Base-by-base conservation (phyloP, 768 basidiomycete genomes). In the Thelephora ganbajun region DNA sequence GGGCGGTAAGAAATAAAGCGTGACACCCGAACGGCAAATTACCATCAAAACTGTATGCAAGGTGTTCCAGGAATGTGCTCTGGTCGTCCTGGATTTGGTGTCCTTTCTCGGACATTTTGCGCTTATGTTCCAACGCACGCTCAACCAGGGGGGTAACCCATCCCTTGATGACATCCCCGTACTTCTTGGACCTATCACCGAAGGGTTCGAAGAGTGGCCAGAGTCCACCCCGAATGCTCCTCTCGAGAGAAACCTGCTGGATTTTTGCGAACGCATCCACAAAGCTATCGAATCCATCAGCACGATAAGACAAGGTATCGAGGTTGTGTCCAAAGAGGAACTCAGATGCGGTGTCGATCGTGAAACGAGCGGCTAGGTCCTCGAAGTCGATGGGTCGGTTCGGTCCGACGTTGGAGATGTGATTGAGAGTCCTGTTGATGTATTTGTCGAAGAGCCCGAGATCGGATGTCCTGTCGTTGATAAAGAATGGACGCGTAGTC, bases 401-500 rank as follows among this genome's bases (percentile, higher is more conserved):
- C 1, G 45, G 33, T 1, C 63, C 61, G 13, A 69, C 55, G 6
- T 65, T 53, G 12, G 71, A 69, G n/a, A 81, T 56, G 47, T 76
- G 65, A 4, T 68, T 61, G 3, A 82, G 49, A 0, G 76, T 72
- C n/a, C 65, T 66, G 19, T 58, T 50, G 6, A 71, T 64, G 51
- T 80, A 71, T 37, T 63, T 65, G 53, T 84, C 80, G 55, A 85
- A 83, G 39, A 75, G 66, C 14, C 80, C 73, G 45, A 82, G 82
- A 56, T 86, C 81, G 6, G 76, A 71, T 37, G 79, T 73, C 23
- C 83, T 73, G 50, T 85, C 81, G n/a, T 73, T 71, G 12, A 80
- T 73, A 56, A 86, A 84, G 63, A 83, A 86, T 3, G 83, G 83
- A 5, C 83, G 75, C 2, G 82, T 73, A 43, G 74, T 75, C 2